phyloP scores from a whole-genome alignment of 345 rosid species.

The Salix suchowensis region DNA sequence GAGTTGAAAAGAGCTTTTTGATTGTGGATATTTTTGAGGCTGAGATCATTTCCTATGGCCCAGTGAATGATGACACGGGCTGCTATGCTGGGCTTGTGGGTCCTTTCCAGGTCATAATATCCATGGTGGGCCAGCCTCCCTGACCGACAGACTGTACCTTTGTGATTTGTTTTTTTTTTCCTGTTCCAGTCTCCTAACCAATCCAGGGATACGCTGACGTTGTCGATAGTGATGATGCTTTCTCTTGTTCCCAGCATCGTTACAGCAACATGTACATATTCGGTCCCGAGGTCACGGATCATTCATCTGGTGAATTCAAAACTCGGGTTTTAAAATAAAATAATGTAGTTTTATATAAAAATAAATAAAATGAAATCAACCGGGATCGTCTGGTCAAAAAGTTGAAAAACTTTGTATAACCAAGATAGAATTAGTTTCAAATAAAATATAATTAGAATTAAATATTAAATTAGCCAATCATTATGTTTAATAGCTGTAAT shows the following conservation, averaged over 20 bases:
- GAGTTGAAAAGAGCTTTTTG: neutral
- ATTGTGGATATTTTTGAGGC: neutral
- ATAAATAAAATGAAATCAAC: too few species aligned
- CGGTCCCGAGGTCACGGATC: too few species aligned
- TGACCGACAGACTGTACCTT: slow-evolving; percentile 17
- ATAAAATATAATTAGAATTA: too few species aligned
- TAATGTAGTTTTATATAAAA: too few species aligned
- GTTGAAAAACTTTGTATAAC: too few species aligned
- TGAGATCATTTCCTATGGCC: slow-evolving; percentile 20
- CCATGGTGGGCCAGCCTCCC: slow-evolving; percentile 28
- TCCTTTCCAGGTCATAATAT: slow-evolving; percentile 15
- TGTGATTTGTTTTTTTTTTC: neutral
- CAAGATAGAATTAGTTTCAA: too few species aligned
- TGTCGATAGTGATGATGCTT: slow-evolving; percentile 6
- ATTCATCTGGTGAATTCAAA: too few species aligned
- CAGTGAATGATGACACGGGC: slow-evolving; percentile 16
- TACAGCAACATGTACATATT: too few species aligned
- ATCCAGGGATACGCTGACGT: neutral
- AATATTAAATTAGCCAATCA: too few species aligned
- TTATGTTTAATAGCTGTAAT: too few species aligned
- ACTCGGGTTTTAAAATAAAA: too few species aligned
- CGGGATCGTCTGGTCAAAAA: too few species aligned
- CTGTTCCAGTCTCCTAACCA: slow-evolving; percentile 11
- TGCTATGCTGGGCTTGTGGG: slow-evolving; percentile 17
- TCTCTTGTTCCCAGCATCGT: neutral